Percentiles rank a stretch among this genome's conserved stretches.
phyloP scores from a whole-genome alignment of 495 filamentous ascomycete species.

The Tuber magnatum region DNA sequence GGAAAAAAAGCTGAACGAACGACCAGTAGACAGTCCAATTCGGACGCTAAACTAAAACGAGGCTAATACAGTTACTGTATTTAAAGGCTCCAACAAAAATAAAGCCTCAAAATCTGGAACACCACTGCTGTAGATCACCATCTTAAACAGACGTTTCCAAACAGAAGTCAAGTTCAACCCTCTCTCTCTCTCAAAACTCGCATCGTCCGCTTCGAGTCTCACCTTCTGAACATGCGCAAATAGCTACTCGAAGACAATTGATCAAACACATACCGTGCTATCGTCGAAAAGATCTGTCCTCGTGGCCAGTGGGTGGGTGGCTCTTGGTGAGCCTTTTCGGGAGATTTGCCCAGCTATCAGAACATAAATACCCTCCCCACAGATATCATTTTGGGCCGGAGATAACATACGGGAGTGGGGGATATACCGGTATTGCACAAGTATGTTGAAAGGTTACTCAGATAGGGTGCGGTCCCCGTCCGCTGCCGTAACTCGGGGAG shows the following conservation, averaged over 20 bases:
- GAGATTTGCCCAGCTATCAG: neutral
- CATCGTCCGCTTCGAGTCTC: conserved; percentile 1
- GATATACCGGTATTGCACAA: neutral
- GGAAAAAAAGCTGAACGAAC: neutral
- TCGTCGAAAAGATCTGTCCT: neutral
- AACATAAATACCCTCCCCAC: neutral
- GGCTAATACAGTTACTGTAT: neutral
- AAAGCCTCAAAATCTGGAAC: conserved; percentile 37
- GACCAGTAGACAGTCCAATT: neutral
- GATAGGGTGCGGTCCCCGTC: neutral
- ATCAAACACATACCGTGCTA: neutral
- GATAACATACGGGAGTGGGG: neutral
- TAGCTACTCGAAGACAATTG: neutral
- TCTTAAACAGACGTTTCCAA: conserved; percentile 28
- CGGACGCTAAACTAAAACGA: conserved; percentile 1
- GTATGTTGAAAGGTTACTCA: neutral
- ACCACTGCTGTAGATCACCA: conserved; percentile 37
- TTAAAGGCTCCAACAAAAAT: conserved; percentile 35
- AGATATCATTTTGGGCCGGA: conserved; percentile 1
- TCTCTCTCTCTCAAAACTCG: neutral
- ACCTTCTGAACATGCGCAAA: neutral
- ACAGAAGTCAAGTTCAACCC: neutral
- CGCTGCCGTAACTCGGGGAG: neutral
- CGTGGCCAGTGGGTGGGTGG: neutral
- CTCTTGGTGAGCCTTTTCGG: neutral